A percentile compares a stretch with the other conserved stretches of the same genome.
phyloP scores from a whole-genome alignment of 2,329 filamentous ascomycete genomes.

The Ambrosiella xylebori region DNA sequence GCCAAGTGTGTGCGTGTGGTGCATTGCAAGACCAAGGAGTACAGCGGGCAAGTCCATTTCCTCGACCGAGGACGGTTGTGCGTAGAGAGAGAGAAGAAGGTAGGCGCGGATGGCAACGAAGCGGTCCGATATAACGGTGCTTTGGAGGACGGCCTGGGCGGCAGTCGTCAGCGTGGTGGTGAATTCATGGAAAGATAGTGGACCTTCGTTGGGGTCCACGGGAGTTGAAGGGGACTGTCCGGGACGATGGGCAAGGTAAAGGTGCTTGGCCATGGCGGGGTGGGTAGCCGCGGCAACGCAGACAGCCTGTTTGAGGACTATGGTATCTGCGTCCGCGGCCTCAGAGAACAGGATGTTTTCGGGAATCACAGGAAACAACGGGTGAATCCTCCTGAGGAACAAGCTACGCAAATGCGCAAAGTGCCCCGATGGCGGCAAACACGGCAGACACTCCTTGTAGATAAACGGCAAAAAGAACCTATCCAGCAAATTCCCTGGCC shows the following conservation, averaged over 20 bases:
- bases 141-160: conserved; percentile 32
- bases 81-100: conserved; percentile 39
- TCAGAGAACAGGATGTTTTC: conserved; percentile 19
- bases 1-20: conserved; percentile 38
- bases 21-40: conserved; percentile 34
- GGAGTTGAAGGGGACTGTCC: not conserved
- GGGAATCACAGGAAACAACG: conserved; percentile 35
- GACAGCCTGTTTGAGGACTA: conserved; percentile 35
- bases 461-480: conserved; percentile 27
- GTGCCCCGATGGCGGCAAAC: conserved; percentile 30
- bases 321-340: conserved; percentile 21
- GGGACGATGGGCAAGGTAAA: conserved; percentile 25
- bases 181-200: conserved; percentile 30
- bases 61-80: conserved; percentile 35
- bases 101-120: conserved; percentile 37
- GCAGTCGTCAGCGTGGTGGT: conserved; percentile 31
- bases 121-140: conserved; percentile 35
- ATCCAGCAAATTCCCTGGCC: conserved; percentile 20
- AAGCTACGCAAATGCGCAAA: conserved; percentile 28
- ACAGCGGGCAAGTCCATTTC: conserved; percentile 38
- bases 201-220: conserved; percentile 16
- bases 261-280: conserved; percentile 25
- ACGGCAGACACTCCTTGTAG: conserved; percentile 28
- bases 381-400: conserved; percentile 36
- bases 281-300: conserved; percentile 37